A percentile compares a stretch with the other conserved stretches of the same genome.
These are phyloP conservation scores for Volvariella volvacea DNA, from an alignment of 1,284 basidiomycete genomes.

Conservation along the genomic window DNA sequence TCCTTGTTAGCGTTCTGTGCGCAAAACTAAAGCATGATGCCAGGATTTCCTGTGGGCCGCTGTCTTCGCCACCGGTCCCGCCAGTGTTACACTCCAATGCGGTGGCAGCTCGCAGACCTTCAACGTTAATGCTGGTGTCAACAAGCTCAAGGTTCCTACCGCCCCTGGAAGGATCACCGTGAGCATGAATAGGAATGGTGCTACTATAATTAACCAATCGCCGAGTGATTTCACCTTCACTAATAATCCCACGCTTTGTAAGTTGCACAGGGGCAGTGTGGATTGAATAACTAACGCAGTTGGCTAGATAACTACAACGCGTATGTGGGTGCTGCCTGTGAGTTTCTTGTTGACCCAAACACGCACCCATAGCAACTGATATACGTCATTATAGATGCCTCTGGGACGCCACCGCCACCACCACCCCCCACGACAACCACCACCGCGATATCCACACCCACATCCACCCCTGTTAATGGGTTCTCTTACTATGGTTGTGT, in stretches of 20 bases:
- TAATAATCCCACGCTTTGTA: constrained; percentile 25
- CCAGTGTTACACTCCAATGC: constrained; percentile 36
- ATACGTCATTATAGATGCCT: neutral
- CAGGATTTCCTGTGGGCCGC: constrained; percentile 43
- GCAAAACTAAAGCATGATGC: neutral
- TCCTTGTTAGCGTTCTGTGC: too few relatives aligned
- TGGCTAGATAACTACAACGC: constrained; percentile 34
- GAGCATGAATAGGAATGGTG: constrained; percentile 25
- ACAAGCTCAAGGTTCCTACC: constrained; percentile 31
- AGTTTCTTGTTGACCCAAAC: constrained; percentile 13
- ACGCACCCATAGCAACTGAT: neutral
- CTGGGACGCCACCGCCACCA: neutral
- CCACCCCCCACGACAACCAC: neutral
- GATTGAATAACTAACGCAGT: neutral
- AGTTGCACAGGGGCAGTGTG: constrained; percentile 10
- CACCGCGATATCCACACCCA: constrained; percentile 1
- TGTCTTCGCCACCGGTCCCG: constrained; percentile 40
- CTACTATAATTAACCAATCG: constrained; percentile 26
- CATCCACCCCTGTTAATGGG: constrained; percentile 7
- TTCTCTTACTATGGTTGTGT: constrained; percentile 21
- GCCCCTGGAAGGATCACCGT: constrained; percentile 31
- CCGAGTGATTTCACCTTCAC: constrained; percentile 26
- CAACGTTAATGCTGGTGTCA: constrained; percentile 27
- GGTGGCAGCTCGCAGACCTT: constrained; percentile 29
- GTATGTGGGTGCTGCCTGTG: constrained; percentile 32